A percentile compares a stretch with the other conserved stretches of the same genome.
Conservation (phyloP, 176 grass and related monocot genomes). For the Otatea glauca region DNA sequence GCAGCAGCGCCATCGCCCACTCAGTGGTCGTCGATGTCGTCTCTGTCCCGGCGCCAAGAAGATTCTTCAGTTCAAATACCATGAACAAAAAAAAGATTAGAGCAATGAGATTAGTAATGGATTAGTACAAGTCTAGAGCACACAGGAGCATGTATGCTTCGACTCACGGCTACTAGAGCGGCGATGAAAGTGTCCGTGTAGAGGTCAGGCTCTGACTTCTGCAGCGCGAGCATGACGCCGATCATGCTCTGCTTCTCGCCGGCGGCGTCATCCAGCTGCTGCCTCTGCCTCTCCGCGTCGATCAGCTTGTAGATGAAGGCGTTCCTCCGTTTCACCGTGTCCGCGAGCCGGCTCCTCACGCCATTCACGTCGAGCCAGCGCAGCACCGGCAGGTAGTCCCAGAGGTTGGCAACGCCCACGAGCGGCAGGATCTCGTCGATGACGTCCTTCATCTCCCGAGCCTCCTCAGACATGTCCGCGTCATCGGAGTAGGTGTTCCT, state of each 20-base stretch:
- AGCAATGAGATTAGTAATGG: no score
- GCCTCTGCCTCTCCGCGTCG: slow-evolving; percentile 43
- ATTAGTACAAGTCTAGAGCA: no score
- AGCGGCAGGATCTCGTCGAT: slow-evolving; percentile 35
- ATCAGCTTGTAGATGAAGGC: slow-evolving; percentile 48
- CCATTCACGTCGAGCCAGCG: slow-evolving; percentile 51
- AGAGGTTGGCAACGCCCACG: slow-evolving; percentile 39
- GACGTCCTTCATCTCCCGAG: slow-evolving; percentile 39
- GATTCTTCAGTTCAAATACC: neutral
- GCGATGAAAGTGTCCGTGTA: slow-evolving; percentile 55
- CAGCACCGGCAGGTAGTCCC: slow-evolving; percentile 62
- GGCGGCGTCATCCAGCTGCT: neutral
- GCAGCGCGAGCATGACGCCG: slow-evolving; percentile 46
- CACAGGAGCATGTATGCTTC: no score
- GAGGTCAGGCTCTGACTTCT: slow-evolving; percentile 44
- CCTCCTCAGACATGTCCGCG: slow-evolving; percentile 52
- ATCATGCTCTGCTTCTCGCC: slow-evolving; percentile 48
- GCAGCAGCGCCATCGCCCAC: slow-evolving; percentile 66
- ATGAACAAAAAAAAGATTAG: no score
- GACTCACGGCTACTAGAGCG: slow-evolving; percentile 44
- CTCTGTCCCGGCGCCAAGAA: slow-evolving; percentile 54
- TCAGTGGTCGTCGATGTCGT: slow-evolving; percentile 46
- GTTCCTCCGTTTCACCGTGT: slow-evolving; percentile 27
- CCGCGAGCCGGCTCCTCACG: slow-evolving; percentile 23
- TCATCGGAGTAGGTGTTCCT: slow-evolving; percentile 36